These are phyloP conservation scores for Pleurotus tuber-regium DNA, from an alignment of 768 basidiomycete species.

Conservation along the genomic window DNA sequence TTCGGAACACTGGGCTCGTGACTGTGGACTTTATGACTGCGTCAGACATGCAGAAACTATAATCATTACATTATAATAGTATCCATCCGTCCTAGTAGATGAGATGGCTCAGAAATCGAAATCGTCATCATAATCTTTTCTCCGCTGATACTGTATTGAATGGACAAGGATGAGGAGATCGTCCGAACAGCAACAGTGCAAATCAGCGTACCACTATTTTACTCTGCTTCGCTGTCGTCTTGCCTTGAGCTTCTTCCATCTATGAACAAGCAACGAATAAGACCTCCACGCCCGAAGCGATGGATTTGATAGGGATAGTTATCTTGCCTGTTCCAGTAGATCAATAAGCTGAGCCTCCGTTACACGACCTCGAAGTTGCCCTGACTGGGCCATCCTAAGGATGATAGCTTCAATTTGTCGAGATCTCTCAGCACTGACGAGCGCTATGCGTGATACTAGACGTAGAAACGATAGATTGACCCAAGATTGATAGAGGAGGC, in stretches of 20 bases:
- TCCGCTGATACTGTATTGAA: constrained; percentile 52
- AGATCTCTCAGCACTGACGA: constrained; percentile 82
- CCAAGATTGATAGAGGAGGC: neutral
- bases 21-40: neutral
- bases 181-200: constrained; percentile 8
- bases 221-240: constrained; percentile 49
- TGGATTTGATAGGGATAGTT: constrained; percentile 24
- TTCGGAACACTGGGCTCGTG: neutral
- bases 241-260: constrained; percentile 56
- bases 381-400: constrained; percentile 78
- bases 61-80: too few relatives aligned
- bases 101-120: constrained; percentile 59
- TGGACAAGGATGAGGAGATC: neutral
- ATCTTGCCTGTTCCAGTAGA: constrained; percentile 73
- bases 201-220: constrained; percentile 50
- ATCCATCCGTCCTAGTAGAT: neutral
- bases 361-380: constrained; percentile 75
- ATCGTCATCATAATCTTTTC: constrained; percentile 67
- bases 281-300: too few relatives aligned
- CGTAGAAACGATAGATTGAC: neutral
- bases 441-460: constrained; percentile 80
- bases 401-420: constrained; percentile 78
- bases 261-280: constrained; percentile 24
- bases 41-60: too few relatives aligned
- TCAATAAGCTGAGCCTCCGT: constrained; percentile 82